Evolutionary conservation across 1,284 basidiomycete species (phyloP), one percentile per base, ranked within the genome.

Genomic region (Naganishia albida): DNA sequence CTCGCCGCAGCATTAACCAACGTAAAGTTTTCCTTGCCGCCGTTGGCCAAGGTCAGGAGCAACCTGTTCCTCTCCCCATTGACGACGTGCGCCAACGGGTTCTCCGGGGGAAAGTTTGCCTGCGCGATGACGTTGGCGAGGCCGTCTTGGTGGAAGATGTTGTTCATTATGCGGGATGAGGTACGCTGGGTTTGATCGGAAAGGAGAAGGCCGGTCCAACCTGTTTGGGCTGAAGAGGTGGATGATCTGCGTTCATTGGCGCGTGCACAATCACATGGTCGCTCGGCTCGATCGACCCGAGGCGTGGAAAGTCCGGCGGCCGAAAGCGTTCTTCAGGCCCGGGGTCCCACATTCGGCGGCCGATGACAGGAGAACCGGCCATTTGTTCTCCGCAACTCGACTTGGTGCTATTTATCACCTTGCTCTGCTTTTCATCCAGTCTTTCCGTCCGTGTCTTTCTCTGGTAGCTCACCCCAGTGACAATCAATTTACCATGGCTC

Each of bases 1-100:
- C 88, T 87, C 48, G 88, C 90, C 54, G 85, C 83, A 65, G 90
- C 83, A 69, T 82, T 84, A 67, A 87, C 80, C 30, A 93, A 80
- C 3, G 89, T 91, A 69, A 89, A 84, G 74, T 92, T 90, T 70
- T 84, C 85, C 66, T 84, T 83, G 20, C 88, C 88, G 73, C 84
- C 86, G 80, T 92, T 94, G 77, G 89, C 86, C 28, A 93, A 81
- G 44, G 83, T 79, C 64, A 93, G 76, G 25, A 81, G 77, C 34
- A 94, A 79, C 57, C 82, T 80, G 79, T 91, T 94, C 72, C 84
- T 85, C 80, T 93, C 88, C 66, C 91, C 91, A 73, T 94, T 94
- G 53, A 91, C 86, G 60, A 93, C 82, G 67, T 91, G 91, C 92
- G 73, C 42, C 69, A 44, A 26, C 46, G 39, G 50, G 50, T 63